Percentiles rank a stretch among this genome's conserved stretches.
Evolutionary conservation across 331 rosid species (phyloP).

Genomic region (Acacia pycnantha): DNA sequence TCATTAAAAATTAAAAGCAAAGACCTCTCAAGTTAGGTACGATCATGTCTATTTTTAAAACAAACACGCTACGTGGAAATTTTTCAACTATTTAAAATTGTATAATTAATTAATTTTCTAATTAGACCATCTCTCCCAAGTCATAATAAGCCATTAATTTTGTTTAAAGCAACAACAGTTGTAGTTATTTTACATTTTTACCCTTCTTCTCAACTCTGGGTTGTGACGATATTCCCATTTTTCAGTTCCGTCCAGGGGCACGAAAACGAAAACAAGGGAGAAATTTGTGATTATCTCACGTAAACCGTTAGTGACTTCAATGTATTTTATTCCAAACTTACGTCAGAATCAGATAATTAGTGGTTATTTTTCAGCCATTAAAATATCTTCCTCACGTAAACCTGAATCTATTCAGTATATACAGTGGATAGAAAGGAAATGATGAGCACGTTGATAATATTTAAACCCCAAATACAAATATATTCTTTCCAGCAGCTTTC

Average conservation of each 20-base stretch:
- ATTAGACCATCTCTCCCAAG: neutral
- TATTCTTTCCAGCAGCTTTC: neutral
- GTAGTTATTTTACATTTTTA: neutral
- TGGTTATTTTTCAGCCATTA: neutral
- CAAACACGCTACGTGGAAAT: neutral
- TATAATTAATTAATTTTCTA: neutral
- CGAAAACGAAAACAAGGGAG: neutral
- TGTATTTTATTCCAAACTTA: neutral
- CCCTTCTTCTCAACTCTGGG: neutral
- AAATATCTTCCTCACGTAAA: neutral
- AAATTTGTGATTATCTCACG: neutral
- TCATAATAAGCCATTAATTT: neutral
- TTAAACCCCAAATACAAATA: neutral
- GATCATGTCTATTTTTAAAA: neutral
- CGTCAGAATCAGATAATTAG: neutral
- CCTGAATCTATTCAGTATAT: neutral
- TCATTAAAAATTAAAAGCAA: neutral
- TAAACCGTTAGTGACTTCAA: neutral
- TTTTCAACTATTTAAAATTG: neutral
- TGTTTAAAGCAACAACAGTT: neutral
- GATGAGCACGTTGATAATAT: neutral
- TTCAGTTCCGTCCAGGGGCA: neutral
- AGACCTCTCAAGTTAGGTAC: neutral
- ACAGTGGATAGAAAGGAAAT: neutral
- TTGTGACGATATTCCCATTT: neutral